Evolutionary conservation across 192 early-diverging fungal species (phyloP).

Genomic region (Dissophora ornata): DNA sequence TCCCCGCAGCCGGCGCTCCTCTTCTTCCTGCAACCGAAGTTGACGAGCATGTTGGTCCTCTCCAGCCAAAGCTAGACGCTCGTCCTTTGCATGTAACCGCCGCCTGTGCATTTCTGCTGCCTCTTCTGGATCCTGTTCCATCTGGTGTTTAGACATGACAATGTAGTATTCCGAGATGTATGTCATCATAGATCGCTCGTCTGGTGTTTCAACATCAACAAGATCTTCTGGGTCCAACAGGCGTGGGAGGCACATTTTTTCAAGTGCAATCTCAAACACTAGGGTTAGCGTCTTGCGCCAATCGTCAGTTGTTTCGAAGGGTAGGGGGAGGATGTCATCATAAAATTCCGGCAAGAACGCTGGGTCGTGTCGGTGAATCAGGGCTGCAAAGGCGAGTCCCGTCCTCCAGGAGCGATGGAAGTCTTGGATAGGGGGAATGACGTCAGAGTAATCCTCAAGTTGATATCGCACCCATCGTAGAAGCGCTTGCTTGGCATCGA

Average conservation of each 20-base stretch:
- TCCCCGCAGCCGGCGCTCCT: slow-evolving; percentile 21
- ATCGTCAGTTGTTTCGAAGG: slow-evolving; percentile 42
- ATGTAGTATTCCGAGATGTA: slow-evolving; percentile 63
- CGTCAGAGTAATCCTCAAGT: slow-evolving; percentile 60
- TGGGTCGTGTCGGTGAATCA: slow-evolving; percentile 62
- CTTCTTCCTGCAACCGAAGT: slow-evolving; percentile 29
- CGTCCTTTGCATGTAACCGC: slow-evolving; percentile 33
- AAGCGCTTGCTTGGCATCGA: slow-evolving; percentile 62
- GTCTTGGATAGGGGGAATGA: slow-evolving; percentile 64
- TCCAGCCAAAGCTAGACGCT: slow-evolving; percentile 40
- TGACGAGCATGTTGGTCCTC: slow-evolving; percentile 34
- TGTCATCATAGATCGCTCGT: slow-evolving; percentile 65
- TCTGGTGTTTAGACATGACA: slow-evolving; percentile 60
- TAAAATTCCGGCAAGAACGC: slow-evolving; percentile 59
- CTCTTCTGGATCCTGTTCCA: slow-evolving; percentile 40
- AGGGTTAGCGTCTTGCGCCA: slow-evolving; percentile 52
- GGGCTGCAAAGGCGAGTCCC: slow-evolving; percentile 61
- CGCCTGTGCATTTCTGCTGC: slow-evolving; percentile 18
- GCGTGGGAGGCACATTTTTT: slow-evolving; percentile 55
- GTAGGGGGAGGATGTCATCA: slow-evolving; percentile 36
- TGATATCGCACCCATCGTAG: slow-evolving; percentile 65
- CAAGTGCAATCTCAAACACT: slow-evolving; percentile 57
- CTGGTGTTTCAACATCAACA: slow-evolving; percentile 61
- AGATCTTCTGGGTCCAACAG: slow-evolving; percentile 62
- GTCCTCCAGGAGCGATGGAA: slow-evolving; percentile 64